These are phyloP conservation scores for Termitomyces sp. DNA, from an alignment of 768 basidiomycete genomes.

Conservation along the genomic window DNA sequence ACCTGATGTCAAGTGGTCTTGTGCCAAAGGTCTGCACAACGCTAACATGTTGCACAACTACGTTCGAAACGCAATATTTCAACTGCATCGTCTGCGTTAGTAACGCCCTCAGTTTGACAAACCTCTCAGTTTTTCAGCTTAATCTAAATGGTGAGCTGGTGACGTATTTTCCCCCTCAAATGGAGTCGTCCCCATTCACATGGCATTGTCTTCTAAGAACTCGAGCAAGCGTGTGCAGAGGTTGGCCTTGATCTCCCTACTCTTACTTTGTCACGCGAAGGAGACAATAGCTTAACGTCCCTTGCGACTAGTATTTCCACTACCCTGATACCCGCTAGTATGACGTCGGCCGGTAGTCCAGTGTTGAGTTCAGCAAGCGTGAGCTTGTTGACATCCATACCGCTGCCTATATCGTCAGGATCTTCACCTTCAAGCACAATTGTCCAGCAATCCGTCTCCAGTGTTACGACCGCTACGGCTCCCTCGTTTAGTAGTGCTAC, in stretches of 20 bases:
- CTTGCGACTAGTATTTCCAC: not conserved
- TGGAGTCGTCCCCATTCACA: not conserved
- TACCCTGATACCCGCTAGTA: not conserved
- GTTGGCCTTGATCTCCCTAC: not conserved
- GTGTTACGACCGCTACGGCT: not conserved
- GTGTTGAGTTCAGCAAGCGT: not conserved
- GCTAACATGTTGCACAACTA: conserved; percentile 30
- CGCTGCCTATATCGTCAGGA: not conserved
- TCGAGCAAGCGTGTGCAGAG: not conserved
- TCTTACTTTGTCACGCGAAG: not conserved
- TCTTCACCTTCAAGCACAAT: not conserved
- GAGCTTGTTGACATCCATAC: not conserved
- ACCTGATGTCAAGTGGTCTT: not conserved
- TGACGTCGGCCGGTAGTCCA: not conserved
- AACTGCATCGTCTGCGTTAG: conserved; percentile 35
- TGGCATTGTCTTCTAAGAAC: not conserved
- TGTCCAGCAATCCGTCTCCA: not conserved
- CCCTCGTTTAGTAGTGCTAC: not conserved
- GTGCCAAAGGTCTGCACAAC: conserved; percentile 20
- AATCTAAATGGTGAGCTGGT: conserved; percentile 13
- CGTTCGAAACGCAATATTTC: conserved; percentile 33
- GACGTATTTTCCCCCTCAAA: not conserved
- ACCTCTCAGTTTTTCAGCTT: conserved; percentile 17
- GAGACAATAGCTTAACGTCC: not conserved
- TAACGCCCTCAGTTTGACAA: conserved; percentile 16